Conservation (phyloP, 1,284 basidiomycete genomes). For the Microbotryum scabiosae region DNA sequence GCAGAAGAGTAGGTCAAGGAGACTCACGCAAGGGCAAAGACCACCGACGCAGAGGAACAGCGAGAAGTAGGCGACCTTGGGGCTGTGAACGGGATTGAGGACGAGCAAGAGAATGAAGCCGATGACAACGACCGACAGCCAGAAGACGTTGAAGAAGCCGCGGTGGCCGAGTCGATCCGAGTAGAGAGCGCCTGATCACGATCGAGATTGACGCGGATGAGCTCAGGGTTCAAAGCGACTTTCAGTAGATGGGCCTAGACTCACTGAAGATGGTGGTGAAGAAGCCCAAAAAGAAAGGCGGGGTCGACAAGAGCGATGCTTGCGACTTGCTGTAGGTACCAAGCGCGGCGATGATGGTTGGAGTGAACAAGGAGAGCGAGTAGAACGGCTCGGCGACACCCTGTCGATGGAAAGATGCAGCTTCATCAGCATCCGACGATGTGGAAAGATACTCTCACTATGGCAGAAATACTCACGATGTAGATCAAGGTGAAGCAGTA, state of each 20-base stretch:
- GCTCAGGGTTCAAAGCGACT: not conserved
- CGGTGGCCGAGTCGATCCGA: conserved; percentile 17
- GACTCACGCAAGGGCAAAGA: conserved; percentile 12
- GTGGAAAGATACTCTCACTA: too few species aligned
- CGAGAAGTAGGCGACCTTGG: conserved; percentile 23
- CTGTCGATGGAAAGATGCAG: not conserved
- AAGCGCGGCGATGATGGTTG: conserved; percentile 43
- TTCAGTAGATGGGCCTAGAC: too few species aligned
- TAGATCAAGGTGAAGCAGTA: not conserved
- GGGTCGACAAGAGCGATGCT: conserved; percentile 42
- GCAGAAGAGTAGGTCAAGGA: not conserved
- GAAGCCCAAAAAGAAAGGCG: conserved; percentile 33
- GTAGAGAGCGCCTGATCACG: conserved; percentile 5
- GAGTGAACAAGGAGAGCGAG: conserved; percentile 37
- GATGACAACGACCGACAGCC: conserved; percentile 19
- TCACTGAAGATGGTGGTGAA: conserved; percentile 3
- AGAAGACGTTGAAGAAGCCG: conserved; percentile 21
- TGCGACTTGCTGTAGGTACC: conserved; percentile 41
- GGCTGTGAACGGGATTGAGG: conserved; percentile 2
- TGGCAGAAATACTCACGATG: too few species aligned
- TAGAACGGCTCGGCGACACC: conserved; percentile 11
- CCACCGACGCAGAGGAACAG: conserved; percentile 29
- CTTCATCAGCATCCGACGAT: too few species aligned
- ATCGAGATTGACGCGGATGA: not conserved
- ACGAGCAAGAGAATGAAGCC: conserved; percentile 20